A percentile compares a stretch with the other conserved stretches of the same genome.
These are phyloP conservation scores for Backusella tarrabulga DNA, from an alignment of 192 early-diverging fungal genomes.

Conservation along the genomic window DNA sequence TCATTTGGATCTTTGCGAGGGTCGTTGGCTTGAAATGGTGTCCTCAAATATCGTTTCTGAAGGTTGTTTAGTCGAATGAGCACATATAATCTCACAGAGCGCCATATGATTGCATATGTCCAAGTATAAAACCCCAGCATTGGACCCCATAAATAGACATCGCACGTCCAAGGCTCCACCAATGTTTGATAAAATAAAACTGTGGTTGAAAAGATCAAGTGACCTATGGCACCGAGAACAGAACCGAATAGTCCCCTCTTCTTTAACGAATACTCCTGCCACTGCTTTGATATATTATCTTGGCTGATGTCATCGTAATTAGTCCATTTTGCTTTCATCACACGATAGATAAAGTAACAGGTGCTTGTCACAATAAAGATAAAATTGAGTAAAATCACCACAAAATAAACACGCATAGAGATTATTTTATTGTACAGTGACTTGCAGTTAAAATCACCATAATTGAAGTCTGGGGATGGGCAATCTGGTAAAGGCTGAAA, in stretches of 20 bases:
- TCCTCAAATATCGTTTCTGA: slow-evolving; percentile 5
- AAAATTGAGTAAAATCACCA: not conserved
- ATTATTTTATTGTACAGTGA: not conserved
- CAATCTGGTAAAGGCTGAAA: not conserved
- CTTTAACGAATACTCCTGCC: not conserved
- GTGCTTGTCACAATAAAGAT: slow-evolving; percentile 15
- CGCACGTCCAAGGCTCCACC: not conserved
- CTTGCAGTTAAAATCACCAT: not conserved
- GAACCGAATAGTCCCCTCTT: slow-evolving; percentile 9
- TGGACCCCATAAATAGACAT: slow-evolving; percentile 7
- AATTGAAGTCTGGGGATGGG: not conserved
- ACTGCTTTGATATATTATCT: not conserved
- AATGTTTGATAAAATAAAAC: slow-evolving; percentile 1
- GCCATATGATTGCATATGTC: slow-evolving; percentile 14
- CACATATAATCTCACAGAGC: not conserved
- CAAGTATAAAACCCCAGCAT: slow-evolving; percentile 13
- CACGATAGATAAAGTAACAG: not conserved
- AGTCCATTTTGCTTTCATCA: not conserved
- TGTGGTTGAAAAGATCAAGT: not conserved
- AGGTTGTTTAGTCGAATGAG: slow-evolving; percentile 9
- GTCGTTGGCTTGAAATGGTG: not conserved
- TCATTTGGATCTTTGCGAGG: not conserved
- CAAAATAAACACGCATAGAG: slow-evolving; percentile 10
- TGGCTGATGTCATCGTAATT: not conserved
- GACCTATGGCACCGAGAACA: slow-evolving; percentile 16